These are phyloP conservation scores for Sporothrix mexicana DNA, from an alignment of 2,329 filamentous ascomycete genomes.

Conservation along the genomic window DNA sequence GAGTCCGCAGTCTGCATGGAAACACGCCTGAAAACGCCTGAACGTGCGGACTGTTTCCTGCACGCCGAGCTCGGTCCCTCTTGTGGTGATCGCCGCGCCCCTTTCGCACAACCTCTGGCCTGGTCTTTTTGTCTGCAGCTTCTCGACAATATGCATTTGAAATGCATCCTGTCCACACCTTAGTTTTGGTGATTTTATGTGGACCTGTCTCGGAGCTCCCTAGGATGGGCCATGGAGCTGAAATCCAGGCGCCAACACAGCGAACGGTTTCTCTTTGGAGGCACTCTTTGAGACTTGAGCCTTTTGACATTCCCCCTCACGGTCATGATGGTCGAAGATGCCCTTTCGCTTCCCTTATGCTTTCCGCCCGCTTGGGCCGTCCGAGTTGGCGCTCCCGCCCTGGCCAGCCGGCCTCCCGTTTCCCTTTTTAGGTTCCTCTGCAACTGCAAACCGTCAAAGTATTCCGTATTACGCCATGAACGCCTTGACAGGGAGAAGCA, in stretches of 20 bases:
- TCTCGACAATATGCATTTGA: background rate
- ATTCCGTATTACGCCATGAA: conserved; percentile 20
- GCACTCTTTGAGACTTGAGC: too few species aligned
- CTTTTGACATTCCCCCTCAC: too few species aligned
- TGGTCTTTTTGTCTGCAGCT: background rate
- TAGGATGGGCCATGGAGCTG: conserved; percentile 3
- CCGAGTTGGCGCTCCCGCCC: conserved; percentile 19
- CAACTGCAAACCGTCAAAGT: background rate
- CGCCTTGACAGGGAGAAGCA: background rate
- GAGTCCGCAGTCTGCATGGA: background rate
- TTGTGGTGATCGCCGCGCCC: background rate
- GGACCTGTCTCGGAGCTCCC: conserved; percentile 18
- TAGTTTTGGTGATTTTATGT: background rate
- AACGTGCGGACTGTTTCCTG: background rate
- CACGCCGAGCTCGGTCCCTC: conserved; percentile 11
- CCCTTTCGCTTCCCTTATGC: background rate
- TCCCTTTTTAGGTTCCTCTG: background rate
- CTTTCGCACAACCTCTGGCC: conserved; percentile 9
- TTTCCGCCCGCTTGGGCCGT: conserved; percentile 12
- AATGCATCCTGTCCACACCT: background rate
- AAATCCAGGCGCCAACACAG: background rate
- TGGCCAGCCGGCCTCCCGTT: conserved; percentile 11
- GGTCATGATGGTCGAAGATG: too few species aligned
- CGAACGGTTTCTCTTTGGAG: background rate
- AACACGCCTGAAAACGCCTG: conserved; percentile 11